Evolutionary conservation across 371 early-diverging fungal genomes (phyloP).

Genomic region (Mortierella sp.): DNA sequence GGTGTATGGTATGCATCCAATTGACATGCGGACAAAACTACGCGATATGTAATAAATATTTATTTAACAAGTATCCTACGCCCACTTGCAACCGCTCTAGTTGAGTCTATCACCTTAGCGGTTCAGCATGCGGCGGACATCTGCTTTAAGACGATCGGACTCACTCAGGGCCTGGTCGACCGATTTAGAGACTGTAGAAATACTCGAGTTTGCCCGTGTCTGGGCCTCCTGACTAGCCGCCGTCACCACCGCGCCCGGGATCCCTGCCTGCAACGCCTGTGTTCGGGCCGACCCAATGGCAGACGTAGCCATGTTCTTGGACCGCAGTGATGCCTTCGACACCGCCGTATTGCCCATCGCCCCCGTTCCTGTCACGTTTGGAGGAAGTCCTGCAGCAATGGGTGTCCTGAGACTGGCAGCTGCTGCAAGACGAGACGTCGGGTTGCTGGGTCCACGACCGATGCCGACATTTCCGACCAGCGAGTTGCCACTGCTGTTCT

Average conservation of each 20-base stretch:
- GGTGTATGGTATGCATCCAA: too few species aligned
- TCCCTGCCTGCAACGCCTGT: constrained; percentile 41
- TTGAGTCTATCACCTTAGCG: constrained; percentile 18
- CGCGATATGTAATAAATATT: too few species aligned
- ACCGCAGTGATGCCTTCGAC: constrained; percentile 36
- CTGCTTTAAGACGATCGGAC: constrained; percentile 48
- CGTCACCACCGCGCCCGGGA: constrained; percentile 26
- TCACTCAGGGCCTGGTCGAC: constrained; percentile 52
- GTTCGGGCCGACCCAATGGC: constrained; percentile 47
- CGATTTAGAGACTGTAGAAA: constrained; percentile 31
- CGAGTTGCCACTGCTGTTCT: constrained; percentile 16
- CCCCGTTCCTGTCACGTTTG: constrained; percentile 36
- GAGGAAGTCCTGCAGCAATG: constrained; percentile 52
- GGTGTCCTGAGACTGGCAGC: constrained; percentile 44
- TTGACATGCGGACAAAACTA: too few species aligned
- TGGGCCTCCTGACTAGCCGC: constrained; percentile 46
- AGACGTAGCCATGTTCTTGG: constrained; percentile 43
- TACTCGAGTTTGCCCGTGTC: constrained; percentile 41
- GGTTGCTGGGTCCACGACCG: constrained; percentile 37
- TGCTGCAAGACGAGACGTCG: constrained; percentile 43
- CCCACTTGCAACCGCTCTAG: too few species aligned
- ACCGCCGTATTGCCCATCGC: constrained; percentile 45
- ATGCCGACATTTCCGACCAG: constrained; percentile 35
- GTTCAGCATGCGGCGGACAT: constrained; percentile 51
- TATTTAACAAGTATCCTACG: neutral